Base-by-base conservation (phyloP, 176 grass and related monocot genomes). In the Oryza officinalis region DNA sequence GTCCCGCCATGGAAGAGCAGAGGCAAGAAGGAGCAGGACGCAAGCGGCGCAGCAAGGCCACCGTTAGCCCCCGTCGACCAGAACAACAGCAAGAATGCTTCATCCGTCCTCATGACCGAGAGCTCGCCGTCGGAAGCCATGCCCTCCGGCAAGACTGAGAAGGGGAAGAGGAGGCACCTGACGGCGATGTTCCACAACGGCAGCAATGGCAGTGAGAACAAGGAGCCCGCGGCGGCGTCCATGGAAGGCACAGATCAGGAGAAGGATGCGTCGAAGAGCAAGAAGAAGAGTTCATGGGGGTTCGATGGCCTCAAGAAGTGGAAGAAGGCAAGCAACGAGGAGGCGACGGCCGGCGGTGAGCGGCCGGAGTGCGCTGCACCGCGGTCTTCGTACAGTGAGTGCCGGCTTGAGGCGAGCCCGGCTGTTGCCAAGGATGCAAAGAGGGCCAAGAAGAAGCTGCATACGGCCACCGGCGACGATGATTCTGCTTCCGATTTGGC, bases 251-350 rank as follows among this genome's bases (percentile, higher is more conserved):
- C 40, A 27, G 92, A 37, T 37, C 35, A 82, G 40, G 81, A 84
- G 27, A 33, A 80, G 69, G 79, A 65, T 37, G n/a, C 67, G 10
- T 79, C 14, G 60, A 94, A 91, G 63, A 23, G 78, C 63, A 90
- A 50, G 84, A 85, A 77, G 76, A 92, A 94, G 82, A 92, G 88
- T 10, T 86, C 87, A 3, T 98, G 96, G 96, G 87, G 91, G 12
- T 90, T 96, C 22, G 93, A 95, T 27, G 95, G 92, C 68, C 86
- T 95, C 61, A 98, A 93, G 82, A 98, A 90, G 73, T 98, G 96
- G 93, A 93, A 86, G 88, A 98, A 87, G 84, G 64, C 27, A 1
- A 82, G 44, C 64, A 68, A 23, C 3, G 87, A 74, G 35, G 89
- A 93, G 20, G 85, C 18, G 47, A 33, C 44, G 37, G 81, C 84